Conservation (phyloP, 164 flowering plant genomes). For the Chloranthus sessilifolius region DNA sequence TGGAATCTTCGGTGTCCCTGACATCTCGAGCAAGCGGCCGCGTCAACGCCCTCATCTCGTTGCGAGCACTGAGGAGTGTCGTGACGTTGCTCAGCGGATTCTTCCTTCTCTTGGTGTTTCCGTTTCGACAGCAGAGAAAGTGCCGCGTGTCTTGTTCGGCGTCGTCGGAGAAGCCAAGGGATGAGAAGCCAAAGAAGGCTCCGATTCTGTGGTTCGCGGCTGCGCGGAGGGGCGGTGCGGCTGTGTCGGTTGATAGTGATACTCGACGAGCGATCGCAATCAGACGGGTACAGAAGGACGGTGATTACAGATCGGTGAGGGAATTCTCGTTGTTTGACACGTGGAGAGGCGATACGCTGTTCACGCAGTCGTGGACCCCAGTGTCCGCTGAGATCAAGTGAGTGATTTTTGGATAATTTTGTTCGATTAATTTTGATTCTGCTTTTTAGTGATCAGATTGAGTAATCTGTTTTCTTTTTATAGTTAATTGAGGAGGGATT, state of each 20-base stretch:
- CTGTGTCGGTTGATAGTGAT: constrained; percentile 23
- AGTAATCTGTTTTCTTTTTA: no score
- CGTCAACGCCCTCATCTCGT: constrained; percentile 40
- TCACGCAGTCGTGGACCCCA: constrained; percentile 65
- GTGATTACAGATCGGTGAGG: constrained; percentile 20
- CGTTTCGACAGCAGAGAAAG: constrained; percentile 35
- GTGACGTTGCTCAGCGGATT: constrained; percentile 29
- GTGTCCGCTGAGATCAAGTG: constrained; percentile 32
- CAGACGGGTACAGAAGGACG: constrained; percentile 34
- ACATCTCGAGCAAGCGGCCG: constrained; percentile 66
- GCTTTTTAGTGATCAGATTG: no score
- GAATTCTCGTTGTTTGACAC: constrained; percentile 35
- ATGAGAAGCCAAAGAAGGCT: constrained; percentile 21
- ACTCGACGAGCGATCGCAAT: constrained; percentile 45
- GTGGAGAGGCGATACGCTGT: constrained; percentile 44
- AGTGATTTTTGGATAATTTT: no score
- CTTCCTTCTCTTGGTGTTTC: constrained; percentile 30
- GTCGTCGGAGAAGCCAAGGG: constrained; percentile 16
- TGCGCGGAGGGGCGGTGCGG: constrained; percentile 17
- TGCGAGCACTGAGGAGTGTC: constrained; percentile 29
- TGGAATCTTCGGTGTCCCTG: constrained; percentile 35
- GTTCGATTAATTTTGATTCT: no score
- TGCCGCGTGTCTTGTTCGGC: constrained; percentile 8
- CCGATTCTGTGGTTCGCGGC: constrained; percentile 31
- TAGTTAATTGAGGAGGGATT: no score